Evolutionary conservation across 2,329 filamentous ascomycete species (phyloP).

Genomic region (Penicillium sp.): DNA sequence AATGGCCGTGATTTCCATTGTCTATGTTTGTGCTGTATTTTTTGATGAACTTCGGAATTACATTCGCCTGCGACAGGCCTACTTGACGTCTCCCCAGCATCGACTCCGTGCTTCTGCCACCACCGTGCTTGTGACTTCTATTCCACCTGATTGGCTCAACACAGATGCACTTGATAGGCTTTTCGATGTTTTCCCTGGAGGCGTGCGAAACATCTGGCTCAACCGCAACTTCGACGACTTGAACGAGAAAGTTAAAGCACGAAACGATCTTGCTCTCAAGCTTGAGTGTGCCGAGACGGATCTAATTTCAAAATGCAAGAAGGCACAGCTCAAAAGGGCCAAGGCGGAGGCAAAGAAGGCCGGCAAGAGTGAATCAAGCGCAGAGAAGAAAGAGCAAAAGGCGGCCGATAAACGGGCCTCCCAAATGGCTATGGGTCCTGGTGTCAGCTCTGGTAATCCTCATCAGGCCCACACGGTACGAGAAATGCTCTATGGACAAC

Average conservation of each 20-base stretch:
- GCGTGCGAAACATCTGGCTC: conserved; percentile 93
- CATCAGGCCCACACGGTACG: conserved; percentile 55
- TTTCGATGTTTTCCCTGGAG: conserved; percentile 94
- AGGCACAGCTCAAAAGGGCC: conserved; percentile 69
- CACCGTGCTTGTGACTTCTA: conserved; percentile 87
- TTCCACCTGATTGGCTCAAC: conserved; percentile 86
- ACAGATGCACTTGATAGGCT: conserved; percentile 76
- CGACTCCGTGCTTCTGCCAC: conserved; percentile 90
- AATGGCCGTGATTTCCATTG: conserved; percentile 71
- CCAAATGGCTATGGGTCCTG: conserved; percentile 48
- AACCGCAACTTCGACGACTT: conserved; percentile 84
- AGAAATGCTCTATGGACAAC: conserved; percentile 39
- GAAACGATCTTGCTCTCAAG: conserved; percentile 66
- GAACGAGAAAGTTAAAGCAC: conserved; percentile 75
- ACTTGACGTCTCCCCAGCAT: conserved; percentile 91
- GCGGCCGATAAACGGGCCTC: conserved; percentile 49
- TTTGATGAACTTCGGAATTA: conserved; percentile 84
- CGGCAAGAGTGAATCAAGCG: conserved; percentile 44
- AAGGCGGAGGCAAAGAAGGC: conserved; percentile 62
- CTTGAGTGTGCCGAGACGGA: conserved; percentile 83
- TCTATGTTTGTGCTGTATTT: conserved; percentile 84
- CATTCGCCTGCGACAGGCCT: conserved; percentile 89
- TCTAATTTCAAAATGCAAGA: conserved; percentile 75
- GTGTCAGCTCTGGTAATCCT: conserved; percentile 56
- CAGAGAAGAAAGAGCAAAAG: conserved; percentile 48